phyloP scores from a whole-genome alignment of 164 flowering plant species.

The Malania oleifera region DNA sequence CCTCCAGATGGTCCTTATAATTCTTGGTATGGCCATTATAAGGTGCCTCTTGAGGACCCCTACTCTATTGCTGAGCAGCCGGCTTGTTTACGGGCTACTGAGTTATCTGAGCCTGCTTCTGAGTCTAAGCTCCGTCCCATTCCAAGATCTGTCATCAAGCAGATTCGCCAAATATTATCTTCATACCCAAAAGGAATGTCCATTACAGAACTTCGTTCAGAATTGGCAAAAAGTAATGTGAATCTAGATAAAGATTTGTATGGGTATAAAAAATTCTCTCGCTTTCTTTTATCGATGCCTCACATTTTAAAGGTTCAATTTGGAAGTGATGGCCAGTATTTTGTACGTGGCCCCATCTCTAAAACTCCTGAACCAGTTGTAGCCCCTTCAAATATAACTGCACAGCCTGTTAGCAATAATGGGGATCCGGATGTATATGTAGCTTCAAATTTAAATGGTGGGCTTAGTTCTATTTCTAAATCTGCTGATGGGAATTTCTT shows the following conservation, averaged over 20 bases:
- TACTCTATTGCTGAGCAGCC: constrained; percentile 29
- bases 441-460: constrained; percentile 10
- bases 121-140: constrained; percentile 37
- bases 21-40: constrained; percentile 85
- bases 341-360: constrained; percentile 25
- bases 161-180: constrained; percentile 45
- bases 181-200: constrained; percentile 52
- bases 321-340: constrained; percentile 31
- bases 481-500: constrained; percentile 12
- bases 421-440: constrained; percentile 2
- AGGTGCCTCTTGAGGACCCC: constrained; percentile 57
- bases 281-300: constrained; percentile 60
- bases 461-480: constrained; percentile 8
- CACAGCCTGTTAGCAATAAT: constrained; percentile 9
- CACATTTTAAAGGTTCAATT: constrained; percentile 35
- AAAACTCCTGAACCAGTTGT: constrained; percentile 26
- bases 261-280: constrained; percentile 69
- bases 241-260: constrained; percentile 49
- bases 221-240: constrained; percentile 34
- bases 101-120: constrained; percentile 22
- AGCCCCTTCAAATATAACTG: constrained; percentile 11
- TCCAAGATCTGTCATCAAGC: constrained; percentile 44
- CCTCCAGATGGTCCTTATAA: constrained; percentile 84
- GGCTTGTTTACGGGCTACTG: constrained; percentile 19
- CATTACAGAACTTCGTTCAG: constrained; percentile 45